Percentiles rank a stretch among this genome's conserved stretches.
Conservation (phyloP, 768 basidiomycete genomes). For the Leccinellum luteum region DNA sequence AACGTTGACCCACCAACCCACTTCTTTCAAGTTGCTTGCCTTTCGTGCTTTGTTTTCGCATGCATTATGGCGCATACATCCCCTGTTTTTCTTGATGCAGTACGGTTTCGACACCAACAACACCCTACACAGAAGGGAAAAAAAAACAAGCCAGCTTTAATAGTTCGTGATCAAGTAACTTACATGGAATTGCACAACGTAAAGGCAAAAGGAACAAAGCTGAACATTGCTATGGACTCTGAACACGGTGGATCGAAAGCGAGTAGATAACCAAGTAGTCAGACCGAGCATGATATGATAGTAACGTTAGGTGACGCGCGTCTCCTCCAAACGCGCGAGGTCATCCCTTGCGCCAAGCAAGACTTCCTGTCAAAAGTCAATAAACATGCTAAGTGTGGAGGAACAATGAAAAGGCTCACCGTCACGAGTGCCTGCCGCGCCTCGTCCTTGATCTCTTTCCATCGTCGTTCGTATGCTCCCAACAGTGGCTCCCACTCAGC, state of each 20-base stretch:
- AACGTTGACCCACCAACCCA: constrained; percentile 24
- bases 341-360: constrained; percentile 54
- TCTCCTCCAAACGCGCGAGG: constrained; percentile 42
- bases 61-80: not conserved
- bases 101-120: not conserved
- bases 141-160: not conserved
- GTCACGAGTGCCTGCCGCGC: constrained; percentile 60
- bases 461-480: constrained; percentile 57
- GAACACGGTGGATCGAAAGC: not conserved
- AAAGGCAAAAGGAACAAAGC: not conserved
- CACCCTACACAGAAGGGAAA: not conserved
- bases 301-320: constrained; percentile 5
- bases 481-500: constrained; percentile 55
- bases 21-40: not conserved
- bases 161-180: not conserved
- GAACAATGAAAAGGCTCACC: constrained; percentile 30
- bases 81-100: not conserved
- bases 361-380: constrained; percentile 39
- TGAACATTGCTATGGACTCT: not conserved
- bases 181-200: not conserved
- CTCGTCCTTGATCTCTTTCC: constrained; percentile 73
- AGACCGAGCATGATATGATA: not conserved
- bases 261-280: not conserved
- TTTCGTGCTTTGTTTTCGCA: not conserved
- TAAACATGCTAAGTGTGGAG: not conserved